Percentiles rank a stretch among this genome's conserved stretches.
Evolutionary conservation across 441 rosid species (phyloP).

Genomic region (Biscutella laevigata): DNA sequence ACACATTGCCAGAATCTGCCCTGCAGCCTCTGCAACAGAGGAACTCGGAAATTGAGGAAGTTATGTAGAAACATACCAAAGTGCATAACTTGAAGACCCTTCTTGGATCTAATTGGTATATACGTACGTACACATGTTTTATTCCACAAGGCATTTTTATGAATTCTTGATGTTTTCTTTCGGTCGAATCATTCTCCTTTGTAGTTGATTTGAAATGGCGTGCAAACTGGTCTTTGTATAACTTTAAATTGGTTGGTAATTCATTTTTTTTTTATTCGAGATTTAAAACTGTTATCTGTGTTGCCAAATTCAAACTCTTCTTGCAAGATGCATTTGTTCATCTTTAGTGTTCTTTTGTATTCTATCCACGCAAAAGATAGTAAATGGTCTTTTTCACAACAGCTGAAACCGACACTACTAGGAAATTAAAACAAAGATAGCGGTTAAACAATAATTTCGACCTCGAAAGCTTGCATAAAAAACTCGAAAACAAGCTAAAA

Average conservation of each 20-base stretch:
- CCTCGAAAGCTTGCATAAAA: no score
- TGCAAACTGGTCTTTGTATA: slow-evolving; percentile 13
- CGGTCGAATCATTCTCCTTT: neutral
- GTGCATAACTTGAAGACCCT: slow-evolving; percentile 54
- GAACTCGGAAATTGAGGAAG: slow-evolving; percentile 30
- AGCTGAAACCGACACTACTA: no score
- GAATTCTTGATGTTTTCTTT: neutral
- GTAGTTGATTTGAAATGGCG: slow-evolving; percentile 12
- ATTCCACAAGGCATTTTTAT: slow-evolving; percentile 18
- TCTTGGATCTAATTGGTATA: slow-evolving; percentile 29
- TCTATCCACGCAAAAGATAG: no score
- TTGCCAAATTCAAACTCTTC: neutral
- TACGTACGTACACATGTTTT: no score
- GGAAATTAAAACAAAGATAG: no score
- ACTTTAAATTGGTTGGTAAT: neutral
- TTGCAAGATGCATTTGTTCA: neutral
- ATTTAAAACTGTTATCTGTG: neutral
- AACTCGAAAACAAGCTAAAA: no score
- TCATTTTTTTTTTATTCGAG: neutral
- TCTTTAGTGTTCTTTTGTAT: no score
- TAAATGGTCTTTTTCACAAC: no score
- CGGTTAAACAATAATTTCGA: no score
- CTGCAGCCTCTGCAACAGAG: slow-evolving; percentile 44
- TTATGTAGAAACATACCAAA: slow-evolving; percentile 83
- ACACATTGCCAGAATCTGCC: slow-evolving; percentile 84